phyloP scores from a whole-genome alignment of 2,329 filamentous ascomycete species.

The Cordyceps militaris region DNA sequence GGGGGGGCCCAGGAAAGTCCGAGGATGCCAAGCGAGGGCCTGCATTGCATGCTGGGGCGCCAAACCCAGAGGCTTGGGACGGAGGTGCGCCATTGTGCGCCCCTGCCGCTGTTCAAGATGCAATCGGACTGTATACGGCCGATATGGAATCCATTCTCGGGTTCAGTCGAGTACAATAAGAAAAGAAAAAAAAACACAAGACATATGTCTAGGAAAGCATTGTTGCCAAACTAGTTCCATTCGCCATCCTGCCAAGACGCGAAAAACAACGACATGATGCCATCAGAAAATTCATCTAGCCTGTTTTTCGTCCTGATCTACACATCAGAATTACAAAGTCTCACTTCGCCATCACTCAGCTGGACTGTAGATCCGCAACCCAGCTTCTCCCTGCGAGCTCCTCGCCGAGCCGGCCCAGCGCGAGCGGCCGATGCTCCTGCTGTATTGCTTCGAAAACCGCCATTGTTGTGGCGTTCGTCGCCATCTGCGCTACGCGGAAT shows the following conservation, averaged over 20 bases:
- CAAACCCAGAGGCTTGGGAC: neutral
- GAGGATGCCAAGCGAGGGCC: neutral
- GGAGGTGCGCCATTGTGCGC: neutral
- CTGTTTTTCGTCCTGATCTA: neutral
- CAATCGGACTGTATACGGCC: too few species aligned
- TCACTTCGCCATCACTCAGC: conserved; percentile 2
- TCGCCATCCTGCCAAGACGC: neutral
- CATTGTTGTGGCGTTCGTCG: conserved; percentile 9
- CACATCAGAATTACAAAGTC: conserved; percentile 1
- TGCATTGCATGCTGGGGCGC: neutral
- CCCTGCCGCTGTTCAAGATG: neutral
- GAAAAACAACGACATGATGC: neutral
- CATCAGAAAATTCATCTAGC: neutral
- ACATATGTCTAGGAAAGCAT: too few species aligned
- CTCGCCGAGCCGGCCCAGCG: neutral
- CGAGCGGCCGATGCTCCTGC: neutral
- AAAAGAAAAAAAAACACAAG: too few species aligned
- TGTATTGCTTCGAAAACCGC: neutral
- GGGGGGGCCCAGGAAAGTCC: neutral
- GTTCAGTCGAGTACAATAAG: too few species aligned
- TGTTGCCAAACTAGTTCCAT: too few species aligned
- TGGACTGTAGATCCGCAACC: neutral
- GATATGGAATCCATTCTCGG: too few species aligned
- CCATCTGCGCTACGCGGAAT: conserved; percentile 5
- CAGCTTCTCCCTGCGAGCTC: neutral